phyloP scores from a whole-genome alignment of 768 basidiomycete species.

The Mycena venus region DNA sequence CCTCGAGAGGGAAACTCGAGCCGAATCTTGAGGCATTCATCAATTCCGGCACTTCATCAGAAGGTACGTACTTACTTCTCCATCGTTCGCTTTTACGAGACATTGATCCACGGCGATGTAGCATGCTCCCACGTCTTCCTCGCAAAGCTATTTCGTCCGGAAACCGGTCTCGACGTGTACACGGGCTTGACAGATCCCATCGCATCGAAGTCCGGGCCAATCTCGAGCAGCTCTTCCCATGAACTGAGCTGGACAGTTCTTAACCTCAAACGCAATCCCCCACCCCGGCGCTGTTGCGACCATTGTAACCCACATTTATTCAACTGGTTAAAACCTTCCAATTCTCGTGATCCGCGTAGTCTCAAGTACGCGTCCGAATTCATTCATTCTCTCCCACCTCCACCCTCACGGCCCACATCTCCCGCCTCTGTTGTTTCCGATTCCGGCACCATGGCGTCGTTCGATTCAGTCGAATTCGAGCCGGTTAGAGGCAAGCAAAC shows the following conservation, averaged over 20 bases:
- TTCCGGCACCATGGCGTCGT: neutral
- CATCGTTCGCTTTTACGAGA: neutral
- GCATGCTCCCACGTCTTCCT: constrained; percentile 30
- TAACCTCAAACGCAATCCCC: neutral
- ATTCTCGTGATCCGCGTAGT: constrained; percentile 13
- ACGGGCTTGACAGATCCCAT: neutral
- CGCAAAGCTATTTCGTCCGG: constrained; percentile 20
- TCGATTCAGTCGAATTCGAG: constrained; percentile 1
- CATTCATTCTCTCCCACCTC: neutral
- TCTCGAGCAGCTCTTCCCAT: neutral
- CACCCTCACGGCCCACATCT: constrained; percentile 1
- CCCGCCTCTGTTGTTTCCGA: constrained; percentile 3
- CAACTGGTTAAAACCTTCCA: neutral
- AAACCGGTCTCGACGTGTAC: constrained; percentile 21
- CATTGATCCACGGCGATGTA: neutral
- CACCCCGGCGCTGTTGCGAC: constrained; percentile 15
- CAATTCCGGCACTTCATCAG: constrained; percentile 13
- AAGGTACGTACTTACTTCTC: neutral
- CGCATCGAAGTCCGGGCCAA: neutral
- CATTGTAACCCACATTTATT: constrained; percentile 17
- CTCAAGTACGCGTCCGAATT: constrained; percentile 9
- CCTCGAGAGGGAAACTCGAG: constrained; percentile 19
- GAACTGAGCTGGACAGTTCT: constrained; percentile 19
- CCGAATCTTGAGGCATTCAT: constrained; percentile 25
- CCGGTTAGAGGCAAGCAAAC: neutral